Conservation (phyloP, 73 alveolate species). For the Paramecium primaurelia region DNA sequence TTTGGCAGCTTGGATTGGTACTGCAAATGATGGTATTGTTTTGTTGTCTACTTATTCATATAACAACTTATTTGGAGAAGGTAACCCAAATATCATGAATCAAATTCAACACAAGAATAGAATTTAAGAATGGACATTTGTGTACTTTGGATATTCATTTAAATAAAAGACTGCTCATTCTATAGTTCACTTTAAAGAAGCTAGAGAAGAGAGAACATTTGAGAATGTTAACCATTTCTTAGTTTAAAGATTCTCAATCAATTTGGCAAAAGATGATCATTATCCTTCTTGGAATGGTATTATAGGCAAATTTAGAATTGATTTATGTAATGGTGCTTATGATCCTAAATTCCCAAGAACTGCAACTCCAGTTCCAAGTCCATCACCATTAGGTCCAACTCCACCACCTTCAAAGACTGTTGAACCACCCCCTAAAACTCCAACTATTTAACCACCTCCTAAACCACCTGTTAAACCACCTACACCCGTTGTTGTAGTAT, state of each 20-base stretch:
- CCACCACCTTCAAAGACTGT: not conserved
- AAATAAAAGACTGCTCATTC: conserved; percentile 24
- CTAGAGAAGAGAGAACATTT: conserved; percentile 43
- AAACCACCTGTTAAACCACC: not conserved
- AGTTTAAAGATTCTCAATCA: not conserved
- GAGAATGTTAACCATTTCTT: conserved; percentile 35
- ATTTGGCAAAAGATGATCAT: not conserved
- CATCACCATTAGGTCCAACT: not conserved
- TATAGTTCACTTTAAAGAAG: not conserved
- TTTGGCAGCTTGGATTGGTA: conserved; percentile 38
- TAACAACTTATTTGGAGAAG: conserved; percentile 42
- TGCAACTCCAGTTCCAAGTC: conserved; percentile 32
- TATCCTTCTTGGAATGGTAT: conserved; percentile 46
- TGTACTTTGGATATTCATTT: conserved; percentile 24
- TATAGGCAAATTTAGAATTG: conserved; percentile 9
- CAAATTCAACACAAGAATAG: not conserved
- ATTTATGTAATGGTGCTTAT: conserved; percentile 43
- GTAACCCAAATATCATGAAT: conserved; percentile 21
- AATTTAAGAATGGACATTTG: conserved; percentile 4
- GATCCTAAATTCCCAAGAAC: conserved; percentile 49
- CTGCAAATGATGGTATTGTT: conserved; percentile 21
- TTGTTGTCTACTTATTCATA: conserved; percentile 22
- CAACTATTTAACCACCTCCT: not conserved
- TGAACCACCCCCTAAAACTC: conserved; percentile 1
- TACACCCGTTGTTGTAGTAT: not conserved